These are phyloP conservation scores for Malus hybrid DNA, from an alignment of 331 rosid species.

Conservation along the genomic window DNA sequence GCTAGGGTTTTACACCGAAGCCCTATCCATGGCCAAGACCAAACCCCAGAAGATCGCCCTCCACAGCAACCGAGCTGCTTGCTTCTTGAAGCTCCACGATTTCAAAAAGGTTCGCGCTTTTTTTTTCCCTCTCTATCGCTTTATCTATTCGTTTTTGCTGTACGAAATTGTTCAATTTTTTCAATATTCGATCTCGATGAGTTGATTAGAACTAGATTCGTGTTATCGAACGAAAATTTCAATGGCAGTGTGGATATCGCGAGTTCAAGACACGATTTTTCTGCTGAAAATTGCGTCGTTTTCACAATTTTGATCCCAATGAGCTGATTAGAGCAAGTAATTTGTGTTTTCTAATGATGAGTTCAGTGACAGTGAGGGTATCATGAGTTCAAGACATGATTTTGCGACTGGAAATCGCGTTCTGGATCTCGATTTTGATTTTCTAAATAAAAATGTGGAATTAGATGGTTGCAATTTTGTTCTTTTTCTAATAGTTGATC, in stretches of 20 bases:
- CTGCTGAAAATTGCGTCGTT: neutral
- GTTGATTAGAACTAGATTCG: neutral
- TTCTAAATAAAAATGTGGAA: neutral
- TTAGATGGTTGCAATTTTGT: neutral
- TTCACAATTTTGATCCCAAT: neutral
- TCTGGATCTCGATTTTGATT: neutral
- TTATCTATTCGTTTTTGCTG: neutral
- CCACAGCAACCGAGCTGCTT: constrained; percentile 93
- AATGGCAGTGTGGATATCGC: neutral
- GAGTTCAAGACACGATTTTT: neutral
- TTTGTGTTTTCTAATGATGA: neutral
- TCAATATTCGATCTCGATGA: neutral
- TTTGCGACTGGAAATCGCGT: neutral
- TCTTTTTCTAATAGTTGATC: neutral
- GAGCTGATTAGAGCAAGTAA: neutral
- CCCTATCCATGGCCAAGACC: constrained; percentile 59
- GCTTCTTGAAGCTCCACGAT: constrained; percentile 74
- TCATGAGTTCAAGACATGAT: neutral
- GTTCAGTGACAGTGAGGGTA: neutral
- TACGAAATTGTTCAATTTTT: neutral
- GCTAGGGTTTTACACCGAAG: constrained; percentile 74
- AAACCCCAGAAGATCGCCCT: constrained; percentile 71
- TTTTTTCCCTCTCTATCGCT: neutral
- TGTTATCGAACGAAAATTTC: neutral
- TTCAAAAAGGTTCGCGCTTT: constrained; percentile 49